Evolutionary conservation across 805 yeast species (phyloP), one percentile per base, ranked within the genome.

Genomic region (Teunomyces gatunensis): DNA sequence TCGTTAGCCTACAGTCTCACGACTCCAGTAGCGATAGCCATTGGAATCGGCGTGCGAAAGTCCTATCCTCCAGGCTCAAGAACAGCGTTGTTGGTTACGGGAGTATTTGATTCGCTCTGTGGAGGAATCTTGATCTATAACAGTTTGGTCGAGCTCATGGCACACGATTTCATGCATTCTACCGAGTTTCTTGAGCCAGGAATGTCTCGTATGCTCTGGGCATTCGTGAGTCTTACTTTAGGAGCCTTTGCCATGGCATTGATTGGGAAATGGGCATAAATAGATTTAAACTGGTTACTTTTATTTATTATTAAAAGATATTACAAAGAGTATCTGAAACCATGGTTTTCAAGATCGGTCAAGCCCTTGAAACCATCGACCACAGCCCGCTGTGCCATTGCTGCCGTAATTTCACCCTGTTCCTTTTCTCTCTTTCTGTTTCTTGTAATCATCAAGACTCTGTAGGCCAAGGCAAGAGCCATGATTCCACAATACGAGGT

Each of bases 91-190:
- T 79, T 85, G 47, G 75, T 87, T 1, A 84, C 81, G 47, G 96
- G 96, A 42, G 74, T 79, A 3, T 83, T 86, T 54, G 94, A 88
- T 60, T 73, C 92, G 1, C 73, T 88, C 41, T 85, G 92, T 25
- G 77, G 92, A 0, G 96, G 96, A 42, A 83, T 88, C 47, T 71
- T 88, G 56, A 69, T 87, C 25, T 88, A 87, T 65, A 84, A 90
- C 20, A 89, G 91, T 47, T 61, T 87, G 39, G 87, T 87, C 10
- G 95, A 87, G 63, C 69, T 87, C 48, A 78, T 87, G 84, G 94
- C 92, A 2, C 84, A 82, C 55, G 95, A 88, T 55, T 83, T 85
- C 57, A 68, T 84, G 48, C 79, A 74, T 60, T 74, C 85, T 5
- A 18, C 30, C 11, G 66, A 61, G 47, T 65, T 67, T 52, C 53